Evolutionary conservation across 176 grass and related monocot genomes (phyloP).

Genomic region (Urochloa ruziziensis): DNA sequence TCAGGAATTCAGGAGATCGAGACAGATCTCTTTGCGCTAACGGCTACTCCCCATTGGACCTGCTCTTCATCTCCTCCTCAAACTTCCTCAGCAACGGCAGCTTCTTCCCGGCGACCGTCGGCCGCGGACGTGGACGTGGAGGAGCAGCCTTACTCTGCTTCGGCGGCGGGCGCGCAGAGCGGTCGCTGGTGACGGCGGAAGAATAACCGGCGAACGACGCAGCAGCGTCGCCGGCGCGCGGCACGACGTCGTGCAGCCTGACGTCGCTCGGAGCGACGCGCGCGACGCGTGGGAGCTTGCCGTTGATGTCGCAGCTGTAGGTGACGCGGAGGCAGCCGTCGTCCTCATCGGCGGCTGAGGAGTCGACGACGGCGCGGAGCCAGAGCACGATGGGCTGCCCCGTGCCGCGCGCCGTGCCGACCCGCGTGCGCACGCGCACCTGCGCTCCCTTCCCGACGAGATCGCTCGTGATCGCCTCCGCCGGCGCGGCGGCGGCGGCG

Average conservation of each 20-base stretch:
- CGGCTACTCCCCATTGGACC: no score
- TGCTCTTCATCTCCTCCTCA: not conserved
- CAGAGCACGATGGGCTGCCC: not conserved
- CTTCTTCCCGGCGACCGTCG: not conserved
- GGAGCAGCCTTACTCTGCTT: not conserved
- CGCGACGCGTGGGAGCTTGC: not conserved
- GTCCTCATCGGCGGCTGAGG: not conserved
- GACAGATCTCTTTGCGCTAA: no score
- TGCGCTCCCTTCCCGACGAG: not conserved
- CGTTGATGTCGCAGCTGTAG: not conserved
- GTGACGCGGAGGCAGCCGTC: not conserved
- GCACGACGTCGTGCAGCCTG: not conserved
- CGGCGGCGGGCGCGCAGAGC: not conserved
- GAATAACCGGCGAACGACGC: not conserved
- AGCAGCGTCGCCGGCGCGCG: not conserved
- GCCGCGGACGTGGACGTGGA: not conserved
- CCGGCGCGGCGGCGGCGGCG: not conserved
- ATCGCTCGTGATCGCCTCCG: not conserved
- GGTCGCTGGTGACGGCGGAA: not conserved
- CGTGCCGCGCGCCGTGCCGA: not conserved
- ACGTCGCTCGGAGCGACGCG: not conserved
- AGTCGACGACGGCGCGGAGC: not conserved
- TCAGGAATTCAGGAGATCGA: no score
- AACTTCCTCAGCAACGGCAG: not conserved
- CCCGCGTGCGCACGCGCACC: conserved; percentile 5